Evolutionary conservation across 352 stramenopile genomes (phyloP), one percentile per base, ranked within the genome.

Genomic region (Globisporangium yorkense): DNA sequence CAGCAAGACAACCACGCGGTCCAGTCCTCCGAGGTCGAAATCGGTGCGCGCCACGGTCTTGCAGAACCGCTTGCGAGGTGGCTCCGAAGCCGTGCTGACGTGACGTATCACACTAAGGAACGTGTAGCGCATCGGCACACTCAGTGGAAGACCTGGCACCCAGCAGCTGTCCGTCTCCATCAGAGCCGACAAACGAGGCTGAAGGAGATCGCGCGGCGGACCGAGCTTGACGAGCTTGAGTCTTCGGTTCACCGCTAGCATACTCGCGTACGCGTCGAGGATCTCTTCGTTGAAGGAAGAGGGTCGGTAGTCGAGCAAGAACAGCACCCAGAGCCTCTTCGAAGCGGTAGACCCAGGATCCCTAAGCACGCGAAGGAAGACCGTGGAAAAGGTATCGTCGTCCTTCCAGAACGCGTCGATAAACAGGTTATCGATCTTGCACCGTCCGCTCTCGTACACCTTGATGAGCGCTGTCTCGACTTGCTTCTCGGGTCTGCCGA

Each of bases 261-360:
- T 56, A 3, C 46, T 12, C 1, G 7, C 39, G 39, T 39, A n/a
- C 12, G 15, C 51, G 13, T 13, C 15, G 24, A 56, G 44, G 10
- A 49, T 7, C 16, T 37, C 15, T 15, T 40, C 10, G 41, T 13
- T 20, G 20, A 50, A 57, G 2, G 35, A 7, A 13, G 1, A 2
- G 24, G 35, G 18, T 16, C 5, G 7, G n/a, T n/a, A 15, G 12
- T 50, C 18, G 2, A 29, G 2, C 6, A 57, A 18, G 9, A 15
- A 21, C 6, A 57, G 52, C 12, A 27, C 33, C 6, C 16, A 27
- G 37, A 57, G 52, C 8, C 24, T 24, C 52, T 57, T 57, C 24
- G 37, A 24, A 10, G 5, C 27, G 35, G 39, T 27, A 12, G 39
- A 40, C 2, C 8, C 10, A 13, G 40, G 39, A 8, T 51, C 52